Conservation (phyloP, 441 rosid species). For the Metrosideros polymorpha region DNA sequence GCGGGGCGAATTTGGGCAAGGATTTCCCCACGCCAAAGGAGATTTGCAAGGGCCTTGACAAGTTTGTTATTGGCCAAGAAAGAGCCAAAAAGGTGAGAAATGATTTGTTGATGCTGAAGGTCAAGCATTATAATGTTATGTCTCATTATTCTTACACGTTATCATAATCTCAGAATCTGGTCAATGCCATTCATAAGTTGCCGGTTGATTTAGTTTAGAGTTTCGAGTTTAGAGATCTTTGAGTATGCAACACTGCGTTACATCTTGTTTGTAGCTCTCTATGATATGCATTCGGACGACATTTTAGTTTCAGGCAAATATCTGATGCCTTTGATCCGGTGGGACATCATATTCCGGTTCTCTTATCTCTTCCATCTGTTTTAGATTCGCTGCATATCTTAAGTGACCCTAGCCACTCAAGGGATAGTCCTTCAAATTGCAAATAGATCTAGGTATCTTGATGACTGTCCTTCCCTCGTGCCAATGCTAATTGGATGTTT, state of each 20-base stretch:
- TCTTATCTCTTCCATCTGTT: neutral
- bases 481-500: neutral
- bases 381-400: neutral
- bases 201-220: neutral
- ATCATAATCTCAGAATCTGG: neutral
- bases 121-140: neutral
- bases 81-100: conserved; percentile 67
- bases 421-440: neutral
- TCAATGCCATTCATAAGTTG: neutral
- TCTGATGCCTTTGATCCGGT: neutral
- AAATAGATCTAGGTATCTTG: neutral
- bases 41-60: conserved; percentile 80
- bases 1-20: conserved; percentile 81
- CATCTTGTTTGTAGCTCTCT: neutral
- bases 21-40: conserved; percentile 90
- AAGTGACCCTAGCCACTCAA: neutral
- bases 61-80: conserved; percentile 79
- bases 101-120: neutral
- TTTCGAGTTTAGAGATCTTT: neutral
- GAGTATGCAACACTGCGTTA: neutral
- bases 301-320: neutral
- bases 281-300: neutral
- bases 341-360: neutral
- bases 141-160: neutral
- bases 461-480: neutral